Base-by-base conservation (phyloP, 2,329 filamentous ascomycete species). In the Aspergillus sp. region DNA sequence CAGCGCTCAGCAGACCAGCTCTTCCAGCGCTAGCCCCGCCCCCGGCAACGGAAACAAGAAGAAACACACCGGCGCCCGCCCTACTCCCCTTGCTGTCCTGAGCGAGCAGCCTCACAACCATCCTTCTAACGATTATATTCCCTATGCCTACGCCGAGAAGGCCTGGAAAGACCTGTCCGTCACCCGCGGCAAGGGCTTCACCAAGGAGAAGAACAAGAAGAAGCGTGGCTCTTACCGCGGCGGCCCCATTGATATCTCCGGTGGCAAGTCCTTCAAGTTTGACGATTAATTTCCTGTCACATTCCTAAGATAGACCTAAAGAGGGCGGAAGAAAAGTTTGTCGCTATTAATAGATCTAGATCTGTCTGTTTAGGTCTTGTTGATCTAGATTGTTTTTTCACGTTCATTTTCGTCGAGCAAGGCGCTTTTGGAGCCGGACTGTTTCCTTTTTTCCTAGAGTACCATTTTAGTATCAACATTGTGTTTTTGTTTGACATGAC, bases 191-290 rank as follows among this genome's bases (percentile, higher is more conserved):
- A 97, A 97, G 78, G 91, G 91, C 3, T 99, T 99, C 76, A 97
- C 93, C 55, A 99, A 99, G 80, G 94, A 97, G 79, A 99, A 99
- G 86, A 99, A 99, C 77, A 99, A 99, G 81, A 94, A 91, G 82
- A 92, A 91, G 81, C 82, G 86, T 63, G 94, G 94, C 47, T 90
- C 88, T 60, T 99, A 96, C 80, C 86, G 88, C 45, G 94, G 94
- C 42, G 94, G 94, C 5, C 75, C 82, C 48, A 96, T 99, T 65
- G 92, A 99, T 69, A 88, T 93, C 49, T 76, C 81, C 13, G 85
- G 87, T 17, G 88, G 88, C 59, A 92, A 93, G 75, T 88, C 89
- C 53, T 88, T 96, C 77, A 97, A 96, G 77, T 99, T 99, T 73
- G 91, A 97, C 2, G 89, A 96, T 65, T 96, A 83, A 76, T 38